Base-by-base conservation (phyloP, 257 asterid genomes). In the Thymus mandschuricus region DNA sequence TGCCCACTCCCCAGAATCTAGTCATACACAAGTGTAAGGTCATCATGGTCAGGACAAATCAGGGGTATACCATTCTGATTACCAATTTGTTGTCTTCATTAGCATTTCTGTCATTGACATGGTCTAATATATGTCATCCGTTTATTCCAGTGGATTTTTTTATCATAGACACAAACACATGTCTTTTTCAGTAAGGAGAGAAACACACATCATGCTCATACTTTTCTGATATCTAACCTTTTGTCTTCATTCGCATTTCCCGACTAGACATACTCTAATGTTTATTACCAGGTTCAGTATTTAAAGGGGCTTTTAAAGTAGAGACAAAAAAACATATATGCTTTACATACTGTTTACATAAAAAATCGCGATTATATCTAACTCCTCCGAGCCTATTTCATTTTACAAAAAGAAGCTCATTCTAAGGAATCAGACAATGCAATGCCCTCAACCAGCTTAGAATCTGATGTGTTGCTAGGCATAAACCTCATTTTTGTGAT, bases 401-500 rank as follows among this genome's bases (percentile, higher is more conserved):
- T 59, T 60, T 28, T 5, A 38, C 54, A 74, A 52, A 68, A 48
- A 45, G 56, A 60, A 30, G 64, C 46, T 60, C 29, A 60, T 58
- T 50, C 63, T 30, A 59, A 75, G 44, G 38, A 67, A 68, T 63
- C 45, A 10, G 30, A 34, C 2, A 5, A 41, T 40, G 43, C 68
- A 66, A 31, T 63, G 38, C n/a, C 43, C 43, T 51, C 51, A 34
- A 55, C 51, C 12, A 21, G 35, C 40, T 45, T 49, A 49, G 33
- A 48, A 21, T 35, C 48, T 48, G 28, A 1, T 60, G n/a, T 27
- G n/a, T 30, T 51, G 55, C 44, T 40, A 33, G 61, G 50, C 33
- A 40, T 33, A 46, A 60, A 64, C 62, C 60, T 30, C 38, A 61
- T 63, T 27, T 11, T 55, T 29, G 40, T 72, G 76, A 76, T 72